phyloP scores from a whole-genome alignment of 352 stramenopile genomes.

The Globisporangium nodosum region DNA sequence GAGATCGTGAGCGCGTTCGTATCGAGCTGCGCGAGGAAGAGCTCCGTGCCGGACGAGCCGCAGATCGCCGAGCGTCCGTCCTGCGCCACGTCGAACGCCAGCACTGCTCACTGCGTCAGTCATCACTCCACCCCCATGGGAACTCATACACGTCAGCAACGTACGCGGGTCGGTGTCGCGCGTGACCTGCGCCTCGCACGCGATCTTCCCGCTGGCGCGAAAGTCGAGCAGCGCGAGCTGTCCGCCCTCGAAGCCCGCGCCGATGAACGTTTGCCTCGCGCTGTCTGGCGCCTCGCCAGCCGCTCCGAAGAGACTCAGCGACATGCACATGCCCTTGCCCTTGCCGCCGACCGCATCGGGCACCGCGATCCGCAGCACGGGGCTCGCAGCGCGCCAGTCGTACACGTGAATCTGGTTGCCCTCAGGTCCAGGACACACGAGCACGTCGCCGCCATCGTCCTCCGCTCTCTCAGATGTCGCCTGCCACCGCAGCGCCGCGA shows the following conservation, averaged over 20 bases:
- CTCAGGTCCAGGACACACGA: conserved; percentile 43
- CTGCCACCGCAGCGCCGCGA: conserved; percentile 39
- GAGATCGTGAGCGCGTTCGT: conserved; percentile 29
- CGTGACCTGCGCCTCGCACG: conserved; percentile 42
- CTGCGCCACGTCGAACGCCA: conserved; percentile 60
- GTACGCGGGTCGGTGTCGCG: conserved; percentile 45
- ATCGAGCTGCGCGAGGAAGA: conserved; percentile 46
- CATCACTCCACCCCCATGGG: not conserved
- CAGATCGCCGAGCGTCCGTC: conserved; percentile 53
- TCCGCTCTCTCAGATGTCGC: not conserved
- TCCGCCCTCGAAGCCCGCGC: conserved; percentile 65
- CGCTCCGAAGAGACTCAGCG: conserved; percentile 25
- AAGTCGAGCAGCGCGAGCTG: conserved; percentile 64
- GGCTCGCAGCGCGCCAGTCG: conserved; percentile 28
- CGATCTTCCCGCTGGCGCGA: conserved; percentile 38
- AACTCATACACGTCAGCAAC: conserved; percentile 4
- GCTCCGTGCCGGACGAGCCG: conserved; percentile 50
- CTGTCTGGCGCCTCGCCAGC: conserved; percentile 1
- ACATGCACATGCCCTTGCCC: conserved; percentile 41
- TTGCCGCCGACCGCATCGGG: conserved; percentile 12
- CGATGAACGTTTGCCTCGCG: conserved; percentile 31
- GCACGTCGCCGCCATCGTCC: conserved; percentile 17
- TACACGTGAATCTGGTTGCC: conserved; percentile 27
- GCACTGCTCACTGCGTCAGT: conserved; percentile 25
- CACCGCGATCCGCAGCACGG: conserved; percentile 27